Base-by-base conservation (phyloP, 2,329 filamentous ascomycete species). In the Ophiostoma australiae region DNA sequence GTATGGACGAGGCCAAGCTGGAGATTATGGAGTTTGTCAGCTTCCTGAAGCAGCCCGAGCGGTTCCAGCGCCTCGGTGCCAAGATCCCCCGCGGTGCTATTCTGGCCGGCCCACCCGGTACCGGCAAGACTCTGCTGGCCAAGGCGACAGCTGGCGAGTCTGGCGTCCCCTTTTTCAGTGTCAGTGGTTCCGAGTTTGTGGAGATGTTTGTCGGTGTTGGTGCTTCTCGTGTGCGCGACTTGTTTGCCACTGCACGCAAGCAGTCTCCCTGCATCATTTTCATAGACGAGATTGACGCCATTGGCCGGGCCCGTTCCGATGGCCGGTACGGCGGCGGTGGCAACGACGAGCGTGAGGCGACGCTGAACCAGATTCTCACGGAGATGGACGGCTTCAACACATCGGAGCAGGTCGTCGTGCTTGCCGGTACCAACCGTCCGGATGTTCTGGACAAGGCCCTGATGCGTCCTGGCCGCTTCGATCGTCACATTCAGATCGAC, bases 341-440 rank as follows among this genome's bases (percentile, higher is more conserved):
- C 73, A 98, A 98, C 78, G 95, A 99, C 78, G 95, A 99, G 82
- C 91, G 95, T 73, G 95, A 99, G 82, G 92, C 92, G 67, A 99
- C 95, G 0, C 89, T 99, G 37, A 99, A 99, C 81, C 95, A 99
- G 82, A 98, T 99, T 73, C 84, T 99, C 70, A 99, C 95, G 0
- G 95, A 99, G 80, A 99, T 99, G 95, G 95, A 99, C 79, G 95
- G 94, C 72, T 98, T 98, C 88, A 97, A 97, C 81, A 98, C 94
- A 8, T 88, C 90, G 1, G 94, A 98, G 77, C 94, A 98, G 82
- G 92, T 99, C 61, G 94, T 99, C 70, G 95, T 99, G 41, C 86
- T 99, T 73, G 95, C 95, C 68, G 95, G 95, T 82, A 99, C 95
- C 71, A 99, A 99, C 82, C 87, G 95, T 81, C 91, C 93, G 13